Base-by-base conservation (phyloP, 352 stramenopile genomes). In the Phytophthora pluvialis region DNA sequence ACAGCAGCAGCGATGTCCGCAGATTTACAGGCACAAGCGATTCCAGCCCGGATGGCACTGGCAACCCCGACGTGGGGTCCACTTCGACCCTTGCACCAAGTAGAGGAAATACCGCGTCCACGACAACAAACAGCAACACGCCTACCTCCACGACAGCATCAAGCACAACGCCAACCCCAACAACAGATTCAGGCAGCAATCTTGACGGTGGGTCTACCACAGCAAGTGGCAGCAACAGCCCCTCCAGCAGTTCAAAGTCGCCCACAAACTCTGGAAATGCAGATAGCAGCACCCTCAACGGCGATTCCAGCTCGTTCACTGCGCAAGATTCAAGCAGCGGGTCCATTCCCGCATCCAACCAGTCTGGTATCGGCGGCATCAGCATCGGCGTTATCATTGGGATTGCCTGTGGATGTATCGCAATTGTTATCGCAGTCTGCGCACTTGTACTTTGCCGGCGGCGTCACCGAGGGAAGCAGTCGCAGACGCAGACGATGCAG, bases 351-450 rank as follows among this genome's bases (percentile, higher is more conserved):
- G 5, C 31, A 12, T 46, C 48, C n/a, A 43, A 18, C 8, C 12
- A 32, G 15, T 38, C 35, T n/a, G 39, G 18, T n/a, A 45, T n/a
- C n/a, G n/a, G 38, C 8, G 21, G 50, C 4, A 18, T 48, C 38
- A 58, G 36, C n/a, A 38, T 48, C 13, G 36, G 50, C 31, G 50
- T 58, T 21, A 58, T 58, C n/a, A 29, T 58, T 39, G 36, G 36
- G 2, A 48, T 58, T 16, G 35, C n/a, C 6, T 32, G 38, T 39
- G 50, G 50, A 5, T 58, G 35, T 8, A 28, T 54, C 15, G 46
- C 31, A 39, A 25, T 58, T 26, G 29, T 46, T 9, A 6, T 58
- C 16, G 16, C 10, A 13, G 13, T 46, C 15, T 58, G 50, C 48
- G 50, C 28, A 11, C 8, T 58, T 48, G 10, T 58, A 7, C 11